Percentiles rank a stretch among this genome's conserved stretches.
Evolutionary conservation across 2,329 filamentous ascomycete genomes (phyloP).

Genomic region (Clonostachys byssicola): DNA sequence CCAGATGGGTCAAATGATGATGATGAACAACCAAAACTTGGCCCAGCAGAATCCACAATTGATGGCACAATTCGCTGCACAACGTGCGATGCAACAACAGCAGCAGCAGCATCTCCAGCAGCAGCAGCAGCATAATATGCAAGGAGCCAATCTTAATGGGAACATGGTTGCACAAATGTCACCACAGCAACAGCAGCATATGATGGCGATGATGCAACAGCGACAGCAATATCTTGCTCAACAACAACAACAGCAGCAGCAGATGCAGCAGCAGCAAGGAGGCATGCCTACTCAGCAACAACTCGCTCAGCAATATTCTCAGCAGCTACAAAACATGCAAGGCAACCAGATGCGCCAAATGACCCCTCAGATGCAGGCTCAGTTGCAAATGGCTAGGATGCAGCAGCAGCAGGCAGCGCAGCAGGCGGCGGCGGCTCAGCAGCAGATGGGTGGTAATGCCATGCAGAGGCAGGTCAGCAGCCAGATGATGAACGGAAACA

Average conservation of each 20-base stretch:
- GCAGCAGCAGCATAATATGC: conserved; percentile 24
- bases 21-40: conserved; percentile 48
- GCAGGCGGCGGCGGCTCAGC: conserved; percentile 21
- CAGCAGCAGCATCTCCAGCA: conserved; percentile 33
- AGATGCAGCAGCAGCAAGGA: conserved; percentile 22
- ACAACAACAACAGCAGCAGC: conserved; percentile 25
- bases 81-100: conserved; percentile 29
- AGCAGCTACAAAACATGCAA: conserved; percentile 36
- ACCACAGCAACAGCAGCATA: conserved; percentile 14
- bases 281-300: conserved; percentile 38
- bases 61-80: conserved; percentile 15
- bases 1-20: conserved; percentile 47
- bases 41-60: conserved; percentile 36
- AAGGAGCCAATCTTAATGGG: conserved; percentile 28
- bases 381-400: conserved; percentile 28
- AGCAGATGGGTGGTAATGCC: conserved; percentile 18
- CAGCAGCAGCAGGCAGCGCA: conserved; percentile 30
- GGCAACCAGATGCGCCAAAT: conserved; percentile 25
- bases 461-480: conserved; percentile 22
- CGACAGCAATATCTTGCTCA: conserved; percentile 33
- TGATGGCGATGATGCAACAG: conserved; percentile 30
- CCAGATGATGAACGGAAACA: conserved; percentile 35
- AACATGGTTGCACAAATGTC: conserved; percentile 16
- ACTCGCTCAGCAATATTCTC: conserved; percentile 36
- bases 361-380: conserved; percentile 24